These are phyloP conservation scores for Hypomyces perniciosus DNA, from an alignment of 2,329 filamentous ascomycete genomes.

Conservation along the genomic window DNA sequence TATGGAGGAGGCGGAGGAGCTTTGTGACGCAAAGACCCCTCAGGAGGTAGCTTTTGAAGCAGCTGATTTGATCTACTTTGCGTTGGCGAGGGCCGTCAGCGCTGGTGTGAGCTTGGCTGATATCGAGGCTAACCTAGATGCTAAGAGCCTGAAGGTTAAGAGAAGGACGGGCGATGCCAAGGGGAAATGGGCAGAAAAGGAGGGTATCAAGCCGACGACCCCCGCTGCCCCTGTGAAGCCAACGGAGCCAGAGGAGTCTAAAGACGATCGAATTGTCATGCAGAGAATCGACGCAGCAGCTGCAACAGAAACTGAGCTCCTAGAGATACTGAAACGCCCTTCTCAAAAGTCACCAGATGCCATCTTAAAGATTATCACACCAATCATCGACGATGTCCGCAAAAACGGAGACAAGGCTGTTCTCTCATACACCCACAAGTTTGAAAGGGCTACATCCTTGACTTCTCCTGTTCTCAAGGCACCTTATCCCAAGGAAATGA, in stretches of 20 bases:
- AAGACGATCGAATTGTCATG: conserved; percentile 66
- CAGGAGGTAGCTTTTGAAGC: conserved; percentile 90
- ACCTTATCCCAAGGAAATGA: conserved; percentile 77
- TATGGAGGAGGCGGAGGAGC: conserved; percentile 94
- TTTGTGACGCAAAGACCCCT: conserved; percentile 78
- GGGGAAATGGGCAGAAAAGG: conserved; percentile 82
- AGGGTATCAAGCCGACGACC: conserved; percentile 50
- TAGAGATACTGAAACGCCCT: conserved; percentile 73
- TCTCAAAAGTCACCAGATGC: conserved; percentile 93
- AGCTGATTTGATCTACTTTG: conserved; percentile 93
- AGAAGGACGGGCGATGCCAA: conserved; percentile 90
- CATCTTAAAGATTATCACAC: conserved; percentile 83
- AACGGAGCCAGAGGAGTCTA: conserved; percentile 28
- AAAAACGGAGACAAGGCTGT: conserved; percentile 80
- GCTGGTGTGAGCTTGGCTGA: conserved; percentile 82
- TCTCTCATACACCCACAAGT: conserved; percentile 92
- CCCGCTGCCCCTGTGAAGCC: conserved; percentile 32
- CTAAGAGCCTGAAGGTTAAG: conserved; percentile 94
- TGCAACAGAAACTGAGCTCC: conserved; percentile 58
- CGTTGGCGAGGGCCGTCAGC: conserved; percentile 79
- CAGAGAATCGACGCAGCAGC: conserved; percentile 65
- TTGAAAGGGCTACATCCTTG: conserved; percentile 89
- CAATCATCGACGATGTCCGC: conserved; percentile 85
- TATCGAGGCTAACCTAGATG: conserved; percentile 85
- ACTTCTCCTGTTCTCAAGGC: conserved; percentile 84